Base-by-base conservation (phyloP, 2,329 filamentous ascomycete genomes). In the Aschersonia sp. region DNA sequence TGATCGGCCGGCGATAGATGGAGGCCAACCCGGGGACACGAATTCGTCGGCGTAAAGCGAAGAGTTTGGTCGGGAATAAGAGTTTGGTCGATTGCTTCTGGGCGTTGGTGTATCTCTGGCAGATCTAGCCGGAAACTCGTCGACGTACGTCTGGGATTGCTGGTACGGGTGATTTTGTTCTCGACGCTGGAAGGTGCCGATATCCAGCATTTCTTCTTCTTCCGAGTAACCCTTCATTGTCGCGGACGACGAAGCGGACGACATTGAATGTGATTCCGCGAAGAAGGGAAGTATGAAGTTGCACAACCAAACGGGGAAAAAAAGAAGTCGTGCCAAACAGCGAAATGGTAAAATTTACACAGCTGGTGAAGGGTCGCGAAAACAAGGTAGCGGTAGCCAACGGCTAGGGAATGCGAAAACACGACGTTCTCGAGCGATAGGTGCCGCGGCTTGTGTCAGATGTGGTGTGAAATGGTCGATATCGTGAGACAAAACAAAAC, bases 151-250 rank as follows among this genome's bases (percentile, higher is more conserved):
- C 42, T 57, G 54, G n/a, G 10, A 7, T 39, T 58, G 57, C 41
- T 58, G 54, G 14, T 60, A 52, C 11, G 57, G 53, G 40, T 58
- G 53, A 41, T 55, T 55, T 22, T 61, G 59, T 29, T 49, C 50
- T 32, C 55, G 55, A 44, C 54, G 53, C 40, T 55, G 48, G 14
- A 53, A 50, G 10, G 55, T 54, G 42, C 64, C 62, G 43, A 64
- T 62, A 44, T 65, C 62, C 48, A 62, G 53, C 59, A 62, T 62
- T 49, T 64, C 62, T 43, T 59, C 56, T 48, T 60, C 57, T 51
- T 62, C 60, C 30, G 53, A 53, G 49, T 57, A 55, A 44, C 56
- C 57, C 49, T 59, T 62, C 59, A 61, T 62, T 32, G 47, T 53
- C 45, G 41, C 14, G 32, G 29, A 32, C 40, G 22, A 22, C 29